Evolutionary conservation across 305 asterid species (phyloP), one percentile per base, ranked within the genome.

Genomic region (Fraxinus greggii): DNA sequence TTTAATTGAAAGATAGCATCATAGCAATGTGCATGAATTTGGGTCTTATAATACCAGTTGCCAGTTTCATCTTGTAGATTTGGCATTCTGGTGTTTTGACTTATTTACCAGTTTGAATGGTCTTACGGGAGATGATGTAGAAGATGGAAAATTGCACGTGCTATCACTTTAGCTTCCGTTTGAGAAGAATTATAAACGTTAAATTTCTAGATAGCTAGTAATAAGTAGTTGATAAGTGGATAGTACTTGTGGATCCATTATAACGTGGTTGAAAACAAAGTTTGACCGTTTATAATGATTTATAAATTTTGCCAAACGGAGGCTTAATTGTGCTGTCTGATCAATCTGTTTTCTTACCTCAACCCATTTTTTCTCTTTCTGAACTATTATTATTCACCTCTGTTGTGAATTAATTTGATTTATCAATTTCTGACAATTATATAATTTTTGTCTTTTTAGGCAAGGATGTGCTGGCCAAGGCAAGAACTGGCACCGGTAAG

Each of bases 401-500:
- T 36, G 21, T 65, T 15, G 15, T 83, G 2, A 12, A n/a, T 48
- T 28, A 54, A 12, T 59, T 36, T 76, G 23, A 29, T 48, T 13
- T 28, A 19, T 29, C 33, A 38, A 32, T 29, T 76, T 32, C 19
- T 72, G 72, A 72, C 15, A 73, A 8, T 56, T 33, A 63, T 33
- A 56, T 79, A 40, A 54, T 86, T 70, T 74, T 61, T 86, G 80
- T 84, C 38, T 81, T 84, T 81, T 84, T 89, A 95, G 99, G 98
- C 40, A 94, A 96, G 91, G 99, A 96, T 88, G 98, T 96, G 80
- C 87, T 96, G 83, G 99, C 98, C 89, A 96, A 95, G 89, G 98
- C 99, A 85, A 94, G 70, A 87, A 94, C 99, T 78, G 99, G 99
- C 87, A 96, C 98, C 0, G 98, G 99, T 79, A 96, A 94, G 85